Evolutionary conservation across 2,329 filamentous ascomycete genomes (phyloP), one percentile per base, ranked within the genome.

Genomic region (Blastomyces silverae): DNA sequence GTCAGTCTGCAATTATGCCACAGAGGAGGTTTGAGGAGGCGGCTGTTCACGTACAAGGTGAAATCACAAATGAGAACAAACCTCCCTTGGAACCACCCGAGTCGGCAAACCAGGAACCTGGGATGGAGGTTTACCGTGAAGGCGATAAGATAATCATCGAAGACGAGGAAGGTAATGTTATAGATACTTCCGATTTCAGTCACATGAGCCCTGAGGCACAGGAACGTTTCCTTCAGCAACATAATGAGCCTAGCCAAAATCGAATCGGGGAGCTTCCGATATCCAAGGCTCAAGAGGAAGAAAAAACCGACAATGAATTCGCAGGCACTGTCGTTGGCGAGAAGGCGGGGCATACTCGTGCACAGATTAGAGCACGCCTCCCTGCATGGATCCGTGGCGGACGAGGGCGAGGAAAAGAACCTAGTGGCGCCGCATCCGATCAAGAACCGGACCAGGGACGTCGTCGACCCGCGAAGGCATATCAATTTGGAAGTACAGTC

Each of bases 1-100:
- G 85, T 66, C 87, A 95, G 72, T 96, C 93, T 46, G 94, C 94
- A 31, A 97, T 97, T 70, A 87, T 85, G 69, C 94, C 94, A 46
- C 77, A 79, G 59, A 77, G 71, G 66, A 74, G 71, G 65, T 69
- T 71, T 66, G 81, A 72, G 6, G 60, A 31, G 46, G 22, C 64
- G 66, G 31, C 59, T 52, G 17, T 20, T 46, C 15, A 67, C 61
- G 55, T 31, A 67, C 64, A 68, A 71, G 31, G 68, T 72, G 53
- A 62, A 64, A 20, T 34, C 59, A 71, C 61, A 67, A 75, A 63
- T 69, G 72, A 7, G 72, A 75, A 39, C 66, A 61, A 52, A 70
- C 71, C 53, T 72, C 39, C 46, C 28, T 31, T 13, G 37, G 44
- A 53, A 39, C 56, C 13, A 17, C 62, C 17, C 13, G 25, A 48